phyloP scores from a whole-genome alignment of 768 basidiomycete species.

The Collybiopsis luxurians region DNA sequence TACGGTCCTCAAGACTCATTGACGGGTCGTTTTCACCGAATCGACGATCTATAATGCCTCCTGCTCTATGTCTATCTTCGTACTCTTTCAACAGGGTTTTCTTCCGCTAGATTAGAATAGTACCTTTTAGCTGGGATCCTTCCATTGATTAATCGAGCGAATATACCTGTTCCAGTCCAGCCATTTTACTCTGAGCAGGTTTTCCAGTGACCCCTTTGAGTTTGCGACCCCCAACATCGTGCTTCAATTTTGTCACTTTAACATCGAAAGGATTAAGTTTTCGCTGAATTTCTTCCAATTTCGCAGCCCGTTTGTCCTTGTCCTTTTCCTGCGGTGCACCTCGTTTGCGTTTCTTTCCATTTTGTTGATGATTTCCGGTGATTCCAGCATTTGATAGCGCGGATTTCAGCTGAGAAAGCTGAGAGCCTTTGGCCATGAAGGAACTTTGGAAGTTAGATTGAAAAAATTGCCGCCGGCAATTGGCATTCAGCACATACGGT shows the following conservation, averaged over 20 bases:
- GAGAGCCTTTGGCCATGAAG: conserved; percentile 79
- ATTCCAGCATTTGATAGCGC: conserved; percentile 81
- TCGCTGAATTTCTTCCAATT: conserved; percentile 79
- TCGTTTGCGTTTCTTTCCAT: conserved; percentile 71
- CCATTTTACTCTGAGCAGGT: conserved; percentile 87
- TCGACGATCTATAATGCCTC: conserved; percentile 88
- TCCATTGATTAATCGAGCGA: neutral
- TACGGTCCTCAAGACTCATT: conserved; percentile 94
- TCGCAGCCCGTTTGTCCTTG: conserved; percentile 77
- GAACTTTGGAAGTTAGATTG: conserved; percentile 5
- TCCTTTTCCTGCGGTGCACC: conserved; percentile 62
- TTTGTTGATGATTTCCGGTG: conserved; percentile 47
- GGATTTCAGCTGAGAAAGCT: conserved; percentile 86
- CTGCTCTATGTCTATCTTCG: conserved; percentile 75
- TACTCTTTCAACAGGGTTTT: conserved; percentile 88
- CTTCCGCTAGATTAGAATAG: conserved; percentile 58
- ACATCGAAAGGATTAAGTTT: conserved; percentile 93
- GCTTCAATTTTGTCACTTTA: conserved; percentile 88
- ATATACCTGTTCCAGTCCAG: conserved; percentile 83
- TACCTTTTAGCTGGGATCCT: neutral
- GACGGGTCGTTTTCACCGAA: conserved; percentile 95
- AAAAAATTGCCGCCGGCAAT: conserved; percentile 16
- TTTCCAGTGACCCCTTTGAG: conserved; percentile 79
- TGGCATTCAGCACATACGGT: neutral
- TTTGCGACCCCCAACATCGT: conserved; percentile 88